Evolutionary conservation across 306 rosid species (phyloP), one percentile per base, ranked within the genome.

Genomic region (Glycine soja): DNA sequence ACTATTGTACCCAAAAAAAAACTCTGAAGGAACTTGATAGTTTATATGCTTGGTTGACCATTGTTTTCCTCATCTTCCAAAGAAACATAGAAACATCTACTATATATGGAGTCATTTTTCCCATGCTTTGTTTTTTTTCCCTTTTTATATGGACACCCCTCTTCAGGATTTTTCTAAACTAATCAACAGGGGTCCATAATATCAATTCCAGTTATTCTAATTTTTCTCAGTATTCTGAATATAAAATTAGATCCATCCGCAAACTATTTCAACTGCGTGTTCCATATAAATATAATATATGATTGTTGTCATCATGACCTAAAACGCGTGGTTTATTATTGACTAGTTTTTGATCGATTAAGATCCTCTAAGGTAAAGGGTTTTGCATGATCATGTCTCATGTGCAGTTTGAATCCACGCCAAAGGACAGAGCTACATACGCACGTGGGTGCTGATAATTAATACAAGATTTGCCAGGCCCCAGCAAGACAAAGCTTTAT

Each of bases 391-490:
- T 52, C 58, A 13, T 52, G 58, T 14, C 58, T 7, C 83, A 59
- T 65, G 83, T 80, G 83, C 72, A 47, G 71, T 34, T 70, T 70
- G 78, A 58, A 48, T 62, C 83, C 77, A 71, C 72, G 42, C 8
- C 73, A 16, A 59, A n/a, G 74, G 43, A 70, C 40, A 57, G 45
- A 46, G 50, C 19, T 57, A 32, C 78, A 80, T 48, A 61, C 0
- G 78, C 78, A 80, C 65, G 77, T 71, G 78, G 70, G 72, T 45
- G 51, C 6, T 34, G 32, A 71, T 61, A 16, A 16, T 48, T 61
- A 16, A 16, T 48, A 16, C 8, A 19, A 15, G 72, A 80, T 80
- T 50, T 16, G 7, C 54, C 53, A 15, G 71, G 70, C 64, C 82
- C 53, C 62, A 57, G 19, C 7, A 74, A 42, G 53, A 34, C 3